Conservation (phyloP, 2,329 filamentous ascomycete species). For the Colletotrichum simmondsii region DNA sequence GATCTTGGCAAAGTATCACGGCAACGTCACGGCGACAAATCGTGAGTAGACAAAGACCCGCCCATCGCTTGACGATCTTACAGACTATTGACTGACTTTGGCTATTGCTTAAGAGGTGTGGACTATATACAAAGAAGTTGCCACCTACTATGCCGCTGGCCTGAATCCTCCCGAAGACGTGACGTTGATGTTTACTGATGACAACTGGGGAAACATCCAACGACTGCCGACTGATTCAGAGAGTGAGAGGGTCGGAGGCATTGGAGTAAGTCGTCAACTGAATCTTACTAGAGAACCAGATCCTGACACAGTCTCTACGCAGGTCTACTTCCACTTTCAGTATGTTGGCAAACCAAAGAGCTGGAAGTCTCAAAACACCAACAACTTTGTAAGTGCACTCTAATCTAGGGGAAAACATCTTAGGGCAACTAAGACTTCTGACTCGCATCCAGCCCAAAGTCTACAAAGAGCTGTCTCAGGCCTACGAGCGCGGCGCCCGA, state of each 20-base stretch:
- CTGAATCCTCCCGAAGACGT: constrained; percentile 66
- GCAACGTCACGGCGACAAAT: constrained; percentile 64
- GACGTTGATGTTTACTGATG: constrained; percentile 69
- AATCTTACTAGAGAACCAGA: not conserved
- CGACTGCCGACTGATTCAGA: constrained; percentile 65
- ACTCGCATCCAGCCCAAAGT: constrained; percentile 36
- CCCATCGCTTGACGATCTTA: too few relatives aligned
- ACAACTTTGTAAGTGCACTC: constrained; percentile 62
- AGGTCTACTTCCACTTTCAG: constrained; percentile 61
- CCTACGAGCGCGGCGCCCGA: constrained; percentile 65
- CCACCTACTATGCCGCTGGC: constrained; percentile 67
- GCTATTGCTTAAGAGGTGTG: constrained; percentile 65
- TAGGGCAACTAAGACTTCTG: too few relatives aligned
- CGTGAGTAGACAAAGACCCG: constrained; percentile 42
- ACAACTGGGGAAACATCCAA: constrained; percentile 69
- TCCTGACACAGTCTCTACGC: not conserved
- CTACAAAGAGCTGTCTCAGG: constrained; percentile 58
- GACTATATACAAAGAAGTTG: constrained; percentile 72
- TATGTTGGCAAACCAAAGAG: constrained; percentile 47
- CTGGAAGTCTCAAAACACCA: constrained; percentile 64
- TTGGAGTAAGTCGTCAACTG: constrained; percentile 52
- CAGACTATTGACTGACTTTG: too few relatives aligned
- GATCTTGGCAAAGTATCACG: constrained; percentile 68
- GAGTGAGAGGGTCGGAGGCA: constrained; percentile 64
- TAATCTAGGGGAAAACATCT: not conserved